A percentile compares a stretch with the other conserved stretches of the same genome.
Conservation (phyloP, 768 basidiomycete genomes). For the Cantharellus cinnabarinus region DNA sequence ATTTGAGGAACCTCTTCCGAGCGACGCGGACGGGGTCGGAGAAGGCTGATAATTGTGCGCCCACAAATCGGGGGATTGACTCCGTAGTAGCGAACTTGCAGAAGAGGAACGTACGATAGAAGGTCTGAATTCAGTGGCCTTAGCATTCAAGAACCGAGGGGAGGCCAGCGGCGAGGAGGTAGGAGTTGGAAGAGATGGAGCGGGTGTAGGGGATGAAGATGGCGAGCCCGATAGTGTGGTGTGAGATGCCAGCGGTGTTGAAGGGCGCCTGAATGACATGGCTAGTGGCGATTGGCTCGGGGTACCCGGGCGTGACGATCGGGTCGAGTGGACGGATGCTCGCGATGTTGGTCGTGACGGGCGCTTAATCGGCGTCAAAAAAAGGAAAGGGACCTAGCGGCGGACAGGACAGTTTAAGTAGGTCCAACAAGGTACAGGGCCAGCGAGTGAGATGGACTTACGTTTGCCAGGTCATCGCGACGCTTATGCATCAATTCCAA, state of each 20-base stretch:
- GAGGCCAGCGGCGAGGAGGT: slow-evolving; percentile 23
- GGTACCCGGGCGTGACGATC: slow-evolving; percentile 47
- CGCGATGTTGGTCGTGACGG: slow-evolving; percentile 69
- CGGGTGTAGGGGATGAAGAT: slow-evolving; percentile 44
- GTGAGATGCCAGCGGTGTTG: slow-evolving; percentile 60
- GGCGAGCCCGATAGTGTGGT: slow-evolving; percentile 38
- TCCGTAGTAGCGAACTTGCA: slow-evolving; percentile 20
- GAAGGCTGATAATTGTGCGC: slow-evolving; percentile 35
- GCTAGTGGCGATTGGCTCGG: slow-evolving; percentile 60
- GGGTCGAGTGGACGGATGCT: slow-evolving; percentile 47
- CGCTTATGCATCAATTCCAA: slow-evolving; percentile 94
- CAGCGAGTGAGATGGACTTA: slow-evolving; percentile 12
- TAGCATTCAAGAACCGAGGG: slow-evolving; percentile 70
- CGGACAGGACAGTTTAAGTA: not conserved
- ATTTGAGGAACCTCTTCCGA: slow-evolving; percentile 24
- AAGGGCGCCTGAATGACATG: slow-evolving; percentile 53
- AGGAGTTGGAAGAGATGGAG: slow-evolving; percentile 26
- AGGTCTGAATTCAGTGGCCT: slow-evolving; percentile 77
- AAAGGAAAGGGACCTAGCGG: slow-evolving; percentile 36
- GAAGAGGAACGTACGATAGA: slow-evolving; percentile 63
- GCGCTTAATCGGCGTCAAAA: slow-evolving; percentile 58
- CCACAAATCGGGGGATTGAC: slow-evolving; percentile 68
- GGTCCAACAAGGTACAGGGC: not conserved
- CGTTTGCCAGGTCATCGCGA: slow-evolving; percentile 62
- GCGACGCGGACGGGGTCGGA: slow-evolving; percentile 28